A percentile compares a stretch with the other conserved stretches of the same genome.
Evolutionary conservation across 371 early-diverging fungal genomes (phyloP).

Genomic region (Rhizopus sp.): DNA sequence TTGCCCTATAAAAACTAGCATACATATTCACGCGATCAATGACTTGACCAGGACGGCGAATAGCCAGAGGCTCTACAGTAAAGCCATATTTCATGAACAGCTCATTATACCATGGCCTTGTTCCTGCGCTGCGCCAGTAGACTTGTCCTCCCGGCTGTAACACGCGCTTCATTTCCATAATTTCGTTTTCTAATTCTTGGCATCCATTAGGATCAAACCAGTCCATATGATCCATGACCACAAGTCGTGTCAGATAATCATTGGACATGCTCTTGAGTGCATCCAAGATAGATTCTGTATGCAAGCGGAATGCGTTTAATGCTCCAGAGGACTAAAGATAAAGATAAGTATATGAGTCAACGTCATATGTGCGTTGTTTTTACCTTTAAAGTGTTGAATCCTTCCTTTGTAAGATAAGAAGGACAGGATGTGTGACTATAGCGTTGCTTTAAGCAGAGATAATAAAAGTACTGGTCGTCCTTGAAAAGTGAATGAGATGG

Average conservation of each 20-base stretch:
- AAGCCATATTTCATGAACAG: constrained; percentile 74
- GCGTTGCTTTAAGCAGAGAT: constrained; percentile 70
- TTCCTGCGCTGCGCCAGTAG: constrained; percentile 81
- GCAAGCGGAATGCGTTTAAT: constrained; percentile 69
- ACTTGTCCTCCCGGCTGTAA: constrained; percentile 71
- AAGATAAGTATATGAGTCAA: neutral
- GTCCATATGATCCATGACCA: constrained; percentile 91
- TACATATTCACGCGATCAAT: constrained; percentile 90
- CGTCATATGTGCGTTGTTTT: neutral
- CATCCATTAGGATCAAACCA: constrained; percentile 74
- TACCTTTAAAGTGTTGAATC: constrained; percentile 65
- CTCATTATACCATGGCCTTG: constrained; percentile 80
- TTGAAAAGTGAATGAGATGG: constrained; percentile 61
- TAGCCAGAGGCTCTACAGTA: constrained; percentile 61
- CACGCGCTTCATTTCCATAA: constrained; percentile 62
- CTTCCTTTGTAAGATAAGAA: constrained; percentile 71
- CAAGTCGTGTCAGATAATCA: constrained; percentile 74
- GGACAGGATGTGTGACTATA: constrained; percentile 72
- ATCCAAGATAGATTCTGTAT: constrained; percentile 76
- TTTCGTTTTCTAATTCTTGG: constrained; percentile 61
- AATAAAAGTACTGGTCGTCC: constrained; percentile 83
- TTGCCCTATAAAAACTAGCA: constrained; percentile 67
- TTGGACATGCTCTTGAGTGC: constrained; percentile 58
- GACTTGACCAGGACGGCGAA: constrained; percentile 66
- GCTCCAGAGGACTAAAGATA: constrained; percentile 36